Conservation (phyloP, 805 yeast species). For the baker's yeast (Saccharomyces cerevisiae) region DNA sequence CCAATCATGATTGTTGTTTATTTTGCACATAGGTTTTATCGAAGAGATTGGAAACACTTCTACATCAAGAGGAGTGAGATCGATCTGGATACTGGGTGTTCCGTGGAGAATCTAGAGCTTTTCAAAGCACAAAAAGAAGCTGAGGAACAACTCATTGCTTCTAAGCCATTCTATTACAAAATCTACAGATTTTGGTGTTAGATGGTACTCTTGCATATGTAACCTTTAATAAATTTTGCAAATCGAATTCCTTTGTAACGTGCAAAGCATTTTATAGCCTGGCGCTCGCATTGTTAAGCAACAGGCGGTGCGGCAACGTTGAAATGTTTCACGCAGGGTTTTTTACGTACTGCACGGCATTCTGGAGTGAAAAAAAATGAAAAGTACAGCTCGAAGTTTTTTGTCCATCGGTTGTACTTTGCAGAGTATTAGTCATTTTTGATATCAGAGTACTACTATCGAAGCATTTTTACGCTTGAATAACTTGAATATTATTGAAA, state of each 20-base stretch:
- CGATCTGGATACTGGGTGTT: conserved; percentile 51
- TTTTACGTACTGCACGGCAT: not conserved
- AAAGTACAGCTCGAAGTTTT: not conserved
- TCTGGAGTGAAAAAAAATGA: not conserved
- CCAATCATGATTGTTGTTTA: conserved; percentile 41
- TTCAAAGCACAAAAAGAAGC: conserved; percentile 34
- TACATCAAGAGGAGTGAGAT: conserved; percentile 38
- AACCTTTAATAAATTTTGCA: not conserved
- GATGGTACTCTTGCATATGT: not conserved
- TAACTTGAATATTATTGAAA: not conserved
- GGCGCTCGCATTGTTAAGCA: not conserved
- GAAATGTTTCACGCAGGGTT: not conserved
- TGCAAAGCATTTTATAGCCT: not conserved
- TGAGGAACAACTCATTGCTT: conserved; percentile 26
- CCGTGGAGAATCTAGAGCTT: conserved; percentile 39
- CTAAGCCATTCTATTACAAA: conserved; percentile 29
- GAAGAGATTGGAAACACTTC: conserved; percentile 25
- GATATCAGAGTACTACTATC: not conserved
- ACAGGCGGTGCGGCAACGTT: not conserved
- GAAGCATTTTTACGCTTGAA: not conserved
- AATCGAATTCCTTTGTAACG: not conserved
- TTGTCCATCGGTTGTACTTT: not conserved
- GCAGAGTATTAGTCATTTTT: not conserved
- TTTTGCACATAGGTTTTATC: conserved; percentile 39
- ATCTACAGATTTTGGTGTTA: conserved; percentile 33